Evolutionary conservation across 495 filamentous ascomycete genomes (phyloP), one percentile per base, ranked within the genome.

Genomic region (Aspergillus conjunctus): DNA sequence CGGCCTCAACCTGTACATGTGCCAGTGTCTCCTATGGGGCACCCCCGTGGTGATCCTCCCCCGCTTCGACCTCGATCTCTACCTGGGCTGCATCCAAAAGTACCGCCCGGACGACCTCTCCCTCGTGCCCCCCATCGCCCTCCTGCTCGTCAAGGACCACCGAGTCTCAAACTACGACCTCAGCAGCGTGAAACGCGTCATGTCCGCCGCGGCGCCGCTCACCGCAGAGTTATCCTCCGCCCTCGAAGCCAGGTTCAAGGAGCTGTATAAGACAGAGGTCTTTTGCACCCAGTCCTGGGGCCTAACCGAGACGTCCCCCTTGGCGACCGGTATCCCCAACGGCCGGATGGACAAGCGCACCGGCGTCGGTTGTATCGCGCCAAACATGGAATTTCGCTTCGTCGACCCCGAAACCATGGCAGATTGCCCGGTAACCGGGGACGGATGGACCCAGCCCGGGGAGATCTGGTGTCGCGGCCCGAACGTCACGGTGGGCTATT

Each of bases 1-100:
- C 54, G 32, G 32, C 5, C 54, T 56, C 11, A 32, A 56, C 22
- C 39, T 46, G 6, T 54, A 54, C 51, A 54, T 54, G 32, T 54
- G 51, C 51, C 51, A 54, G 51, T 54, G 51, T 41, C 32, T 54
- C 15, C 32, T 54, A 10, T 54, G 51, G 51, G 54, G 54, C 14
- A 56, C 37, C 0, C 12, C 33, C 2, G 32, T 41, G 0, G 41
- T 56, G 0, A 48, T 56, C 39, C 21, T 56, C 12, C 54, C 54
- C 7, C 21, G 54, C 21, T 56, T 56, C 39, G 22, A 46, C 15
- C 54, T 56, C 8, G 41, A 56, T 1, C 11, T 17, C 7, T 32
- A 32, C 5, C 32, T 41, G 14, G 2, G 12, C 4, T 18, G 15
- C 5, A 33, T 56, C 22, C 11, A 56, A 22, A 46, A 56, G 33